A percentile compares a stretch with the other conserved stretches of the same genome.
phyloP scores from a whole-genome alignment of 768 basidiomycete species.

The Chalciporus sphaerocephalus region DNA sequence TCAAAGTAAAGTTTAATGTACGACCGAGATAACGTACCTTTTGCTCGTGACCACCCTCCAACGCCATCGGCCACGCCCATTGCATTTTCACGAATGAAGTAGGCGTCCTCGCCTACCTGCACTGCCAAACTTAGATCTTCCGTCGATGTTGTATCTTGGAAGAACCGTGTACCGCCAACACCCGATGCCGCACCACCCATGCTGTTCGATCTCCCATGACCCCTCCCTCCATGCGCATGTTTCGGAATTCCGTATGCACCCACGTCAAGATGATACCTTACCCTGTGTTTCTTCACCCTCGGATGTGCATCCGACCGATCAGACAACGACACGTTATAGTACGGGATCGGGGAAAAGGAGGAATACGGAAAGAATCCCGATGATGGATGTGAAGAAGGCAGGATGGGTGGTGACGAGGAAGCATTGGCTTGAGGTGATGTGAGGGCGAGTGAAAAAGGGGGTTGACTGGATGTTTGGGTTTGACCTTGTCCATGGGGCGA shows the following conservation, averaged over 20 bases:
- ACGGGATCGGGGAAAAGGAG: conserved; percentile 30
- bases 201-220: conserved; percentile 28
- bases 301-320: conserved; percentile 28
- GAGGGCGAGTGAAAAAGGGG: conserved; percentile 42
- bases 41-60: conserved; percentile 74
- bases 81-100: conserved; percentile 75
- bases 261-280: conserved; percentile 57
- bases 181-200: conserved; percentile 4
- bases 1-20: conserved; percentile 12
- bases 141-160: conserved; percentile 23
- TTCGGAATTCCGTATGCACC: conserved; percentile 89
- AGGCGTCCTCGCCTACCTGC: conserved; percentile 91
- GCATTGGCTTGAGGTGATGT: conserved; percentile 38
- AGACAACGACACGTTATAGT: conserved; percentile 24
- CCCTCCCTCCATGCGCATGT: conserved; percentile 20
- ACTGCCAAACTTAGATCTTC: conserved; percentile 50
- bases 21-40: conserved; percentile 30
- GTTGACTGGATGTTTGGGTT: conserved; percentile 29
- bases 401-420: conserved; percentile 24
- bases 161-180: conserved; percentile 24
- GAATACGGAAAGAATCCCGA: conserved; percentile 35
- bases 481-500: conserved; percentile 36
- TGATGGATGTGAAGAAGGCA: conserved; percentile 30
- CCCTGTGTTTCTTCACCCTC: conserved; percentile 29
- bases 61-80: conserved; percentile 96